Evolutionary conservation across 345 rosid species (phyloP), one percentile per base, ranked within the genome.

Genomic region (Raphanus sativus): DNA sequence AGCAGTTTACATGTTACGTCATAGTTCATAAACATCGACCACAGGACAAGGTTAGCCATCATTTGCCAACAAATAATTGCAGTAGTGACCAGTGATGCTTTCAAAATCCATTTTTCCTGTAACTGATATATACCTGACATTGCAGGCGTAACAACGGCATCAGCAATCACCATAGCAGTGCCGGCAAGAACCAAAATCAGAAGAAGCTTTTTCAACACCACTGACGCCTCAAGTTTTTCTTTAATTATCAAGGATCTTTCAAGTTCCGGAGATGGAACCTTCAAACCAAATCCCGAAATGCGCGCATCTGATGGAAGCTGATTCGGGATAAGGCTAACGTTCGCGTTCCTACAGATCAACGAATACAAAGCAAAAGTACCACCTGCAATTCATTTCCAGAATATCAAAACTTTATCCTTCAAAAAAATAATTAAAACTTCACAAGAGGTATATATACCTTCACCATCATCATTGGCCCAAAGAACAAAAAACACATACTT

Each of bases 81-180:
- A 58, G 29, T 8, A 21, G 17, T 30, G 36, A 58, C 26, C 8
- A 21, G 17, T 40, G 36, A 58, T 36, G 71, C 65, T 67, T 59
- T 40, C 50, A 28, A 9, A 17, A 40, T 42, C 50, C 24, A n/a
- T 8, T 36, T 48, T 66, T 8, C 10, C 68, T 26, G 59, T 58
- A 94, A 98, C 99, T 91, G 99, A 92, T 97, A 95, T 34, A 66
- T 58, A 94, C 99, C 99, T 91, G 99, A 92, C 98, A 95, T 89
- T 69, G 96, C 96, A 45, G 97, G 98, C 0, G 99, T 95, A 71
- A 95, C 87, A 83, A 87, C 98, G n/a, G 96, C 98, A 92, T 92
- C 97, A 45, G 97, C 99, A 78, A 95, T 87, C 66, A 95, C 95
- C 99, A 95, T 91, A 73, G 98, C 83, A 75, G 99, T 95, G 63